A percentile compares a stretch with the other conserved stretches of the same genome.
Conservation (phyloP, 1,139 yeast species). For the Blastobotrys petasosporus region DNA sequence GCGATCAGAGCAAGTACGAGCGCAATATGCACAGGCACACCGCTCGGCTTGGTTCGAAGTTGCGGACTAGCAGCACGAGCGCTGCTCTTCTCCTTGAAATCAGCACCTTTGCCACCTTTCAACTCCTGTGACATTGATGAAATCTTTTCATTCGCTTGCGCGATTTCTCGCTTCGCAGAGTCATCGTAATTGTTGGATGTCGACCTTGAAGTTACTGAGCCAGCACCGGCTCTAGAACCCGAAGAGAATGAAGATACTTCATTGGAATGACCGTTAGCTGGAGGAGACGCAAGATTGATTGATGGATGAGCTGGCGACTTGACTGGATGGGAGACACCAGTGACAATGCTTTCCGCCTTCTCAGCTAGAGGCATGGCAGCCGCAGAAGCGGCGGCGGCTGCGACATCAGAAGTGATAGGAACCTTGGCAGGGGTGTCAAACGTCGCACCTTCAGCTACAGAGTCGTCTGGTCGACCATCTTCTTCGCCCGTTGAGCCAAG, state of each 20-base stretch:
- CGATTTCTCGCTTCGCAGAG: constrained; percentile 11
- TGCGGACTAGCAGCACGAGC: constrained; percentile 11
- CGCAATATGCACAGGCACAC: constrained; percentile 50
- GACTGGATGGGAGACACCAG: constrained; percentile 22
- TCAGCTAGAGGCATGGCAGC: neutral
- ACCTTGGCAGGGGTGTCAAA: constrained; percentile 11
- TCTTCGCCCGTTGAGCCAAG: constrained; percentile 1
- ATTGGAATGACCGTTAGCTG: too few species aligned
- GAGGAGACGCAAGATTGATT: too few species aligned
- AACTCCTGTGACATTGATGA: constrained; percentile 20
- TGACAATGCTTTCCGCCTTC: constrained; percentile 13
- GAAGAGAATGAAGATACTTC: neutral
- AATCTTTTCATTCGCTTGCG: constrained; percentile 22
- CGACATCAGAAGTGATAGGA: constrained; percentile 18
- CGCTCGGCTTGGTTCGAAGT: constrained; percentile 26
- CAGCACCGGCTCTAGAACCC: constrained; percentile 9
- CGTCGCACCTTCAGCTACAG: neutral
- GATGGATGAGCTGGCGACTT: neutral
- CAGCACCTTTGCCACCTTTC: constrained; percentile 10
- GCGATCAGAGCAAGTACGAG: constrained; percentile 48
- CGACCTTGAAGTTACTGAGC: constrained; percentile 10
- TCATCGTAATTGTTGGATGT: constrained; percentile 1
- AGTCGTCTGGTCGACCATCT: neutral
- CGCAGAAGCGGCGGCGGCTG: constrained; percentile 12
- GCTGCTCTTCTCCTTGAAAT: constrained; percentile 4